phyloP scores from a whole-genome alignment of 2,329 filamentous ascomycete species.

The Torrubiellomyces zombiae region DNA sequence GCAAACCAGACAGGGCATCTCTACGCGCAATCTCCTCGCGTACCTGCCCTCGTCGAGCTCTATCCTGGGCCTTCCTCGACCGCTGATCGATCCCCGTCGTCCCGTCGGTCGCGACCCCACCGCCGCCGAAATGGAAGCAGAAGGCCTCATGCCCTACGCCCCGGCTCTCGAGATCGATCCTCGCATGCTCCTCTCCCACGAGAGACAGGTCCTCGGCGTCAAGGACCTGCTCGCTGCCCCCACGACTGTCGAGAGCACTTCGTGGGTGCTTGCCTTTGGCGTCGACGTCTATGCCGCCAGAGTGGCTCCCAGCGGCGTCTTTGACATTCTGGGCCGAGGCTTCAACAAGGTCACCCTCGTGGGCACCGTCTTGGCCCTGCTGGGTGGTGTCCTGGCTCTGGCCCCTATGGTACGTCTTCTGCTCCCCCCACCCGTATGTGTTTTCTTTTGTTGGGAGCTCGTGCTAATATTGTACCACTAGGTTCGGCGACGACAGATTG shows the following conservation, averaged over 20 bases:
- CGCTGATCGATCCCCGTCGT: constrained; percentile 68
- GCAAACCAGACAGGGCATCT: constrained; percentile 83
- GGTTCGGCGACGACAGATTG: constrained; percentile 52
- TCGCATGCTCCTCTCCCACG: constrained; percentile 63
- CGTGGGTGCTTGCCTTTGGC: constrained; percentile 74
- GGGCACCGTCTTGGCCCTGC: constrained; percentile 66
- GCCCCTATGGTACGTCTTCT: constrained; percentile 61
- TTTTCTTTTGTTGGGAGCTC: constrained; percentile 1
- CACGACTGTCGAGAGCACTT: constrained; percentile 79
- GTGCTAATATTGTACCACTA: constrained; percentile 18
- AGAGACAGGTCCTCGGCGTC: constrained; percentile 65
- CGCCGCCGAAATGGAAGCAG: constrained; percentile 55
- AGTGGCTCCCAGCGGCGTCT: constrained; percentile 72
- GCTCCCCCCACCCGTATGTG: no score
- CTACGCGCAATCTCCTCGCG: constrained; percentile 64
- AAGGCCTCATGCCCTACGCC: constrained; percentile 62
- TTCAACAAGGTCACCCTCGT: constrained; percentile 85
- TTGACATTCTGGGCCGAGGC: constrained; percentile 82
- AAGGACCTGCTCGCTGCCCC: constrained; percentile 57
- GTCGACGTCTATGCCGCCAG: constrained; percentile 77
- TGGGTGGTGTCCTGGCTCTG: constrained; percentile 58
- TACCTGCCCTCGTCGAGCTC: constrained; percentile 57
- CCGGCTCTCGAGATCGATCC: constrained; percentile 74
- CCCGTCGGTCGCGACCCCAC: constrained; percentile 75
- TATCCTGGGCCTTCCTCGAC: constrained; percentile 64